Base-by-base conservation (phyloP, 306 rosid genomes). In the Quercus dentata region DNA sequence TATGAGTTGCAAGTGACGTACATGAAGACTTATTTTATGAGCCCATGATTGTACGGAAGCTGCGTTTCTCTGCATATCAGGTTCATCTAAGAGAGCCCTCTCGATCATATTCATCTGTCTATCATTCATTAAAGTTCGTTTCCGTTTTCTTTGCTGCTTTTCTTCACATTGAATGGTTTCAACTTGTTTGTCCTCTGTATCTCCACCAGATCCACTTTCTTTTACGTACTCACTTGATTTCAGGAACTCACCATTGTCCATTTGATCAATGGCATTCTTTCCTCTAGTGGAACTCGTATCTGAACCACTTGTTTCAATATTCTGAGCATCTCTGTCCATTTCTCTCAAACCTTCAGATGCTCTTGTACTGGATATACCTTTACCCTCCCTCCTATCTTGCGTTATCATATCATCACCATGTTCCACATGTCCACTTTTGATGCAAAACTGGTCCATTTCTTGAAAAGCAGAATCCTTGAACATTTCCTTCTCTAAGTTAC, bases 101-200 rank as follows among this genome's bases (percentile, higher is more conserved):
- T 95, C 99, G 51, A 92, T 92, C 61, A 89, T 51, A 17, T 61
- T 28, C 80, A 91, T 84, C 86, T 92, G 97, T n/a, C 84, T 31
- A 69, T 91, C 98, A 75, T 95, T 95, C 99, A 93, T 95, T 83
- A 95, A 86, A 41, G 94, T 95, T 74, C 98, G 92, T 76, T 95
- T 95, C 70, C 99, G 91, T 84, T 91, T 95, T 83, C 89, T 91
- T 85, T n/a, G 51, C 52, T 68, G 72, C 72, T 68, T 68, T 68
- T 68, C 72, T 68, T 68, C 72, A 35, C 92, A 82, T 76, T 75
- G 97, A 76, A 82, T 54, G 72, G 77, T 85, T 84, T 88, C 95
- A 76, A 76, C 76, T 83, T 88, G 89, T 80, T 91, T 94, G 72
- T 89, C 95, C 77, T 88, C 94, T 62, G 70, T 83, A 80, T 80